Percentiles rank a stretch among this genome's conserved stretches.
phyloP scores from a whole-genome alignment of 2,329 filamentous ascomycete species.

The Cercospora canescens region DNA sequence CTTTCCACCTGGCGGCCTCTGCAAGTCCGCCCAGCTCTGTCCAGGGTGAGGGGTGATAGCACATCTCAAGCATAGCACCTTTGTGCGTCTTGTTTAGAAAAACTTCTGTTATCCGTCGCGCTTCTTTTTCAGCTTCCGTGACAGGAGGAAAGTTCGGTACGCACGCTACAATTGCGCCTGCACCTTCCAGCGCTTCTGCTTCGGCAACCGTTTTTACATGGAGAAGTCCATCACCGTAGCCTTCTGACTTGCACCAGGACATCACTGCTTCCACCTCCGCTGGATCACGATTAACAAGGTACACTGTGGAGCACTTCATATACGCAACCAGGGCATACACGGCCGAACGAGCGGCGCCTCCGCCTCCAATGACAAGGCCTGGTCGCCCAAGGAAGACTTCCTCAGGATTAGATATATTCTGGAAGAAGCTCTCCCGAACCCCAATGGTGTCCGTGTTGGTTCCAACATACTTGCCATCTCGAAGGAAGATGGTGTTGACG shows the following conservation, averaged over 20 bases:
- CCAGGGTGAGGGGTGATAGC: conserved; percentile 72
- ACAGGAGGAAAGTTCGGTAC: conserved; percentile 75
- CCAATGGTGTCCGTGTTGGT: conserved; percentile 82
- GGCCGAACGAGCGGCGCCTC: conserved; percentile 75
- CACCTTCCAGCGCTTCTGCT: conserved; percentile 57
- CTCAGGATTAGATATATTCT: conserved; percentile 46
- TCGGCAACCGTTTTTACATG: conserved; percentile 64
- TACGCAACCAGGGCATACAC: conserved; percentile 73
- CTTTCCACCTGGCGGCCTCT: conserved; percentile 65
- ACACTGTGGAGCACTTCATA: conserved; percentile 68
- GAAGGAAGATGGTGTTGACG: conserved; percentile 76
- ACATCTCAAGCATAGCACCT: conserved; percentile 77
- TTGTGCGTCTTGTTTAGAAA: conserved; percentile 55
- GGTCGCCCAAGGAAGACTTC: conserved; percentile 58
- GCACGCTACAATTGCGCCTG: conserved; percentile 70
- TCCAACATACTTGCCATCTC: conserved; percentile 58
- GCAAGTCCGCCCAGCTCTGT: conserved; percentile 66
- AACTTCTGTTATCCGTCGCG: conserved; percentile 57
- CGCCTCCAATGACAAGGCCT: conserved; percentile 73
- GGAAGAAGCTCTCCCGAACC: conserved; percentile 68
- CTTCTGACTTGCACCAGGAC: conserved; percentile 59
- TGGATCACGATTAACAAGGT: conserved; percentile 74
- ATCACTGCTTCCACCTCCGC: conserved; percentile 68
- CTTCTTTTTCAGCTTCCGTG: conserved; percentile 61
- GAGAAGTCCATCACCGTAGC: conserved; percentile 61